These are phyloP conservation scores for Selaginella moellendorffii DNA, from an alignment of 75 land plant genomes.

Conservation along the genomic window DNA sequence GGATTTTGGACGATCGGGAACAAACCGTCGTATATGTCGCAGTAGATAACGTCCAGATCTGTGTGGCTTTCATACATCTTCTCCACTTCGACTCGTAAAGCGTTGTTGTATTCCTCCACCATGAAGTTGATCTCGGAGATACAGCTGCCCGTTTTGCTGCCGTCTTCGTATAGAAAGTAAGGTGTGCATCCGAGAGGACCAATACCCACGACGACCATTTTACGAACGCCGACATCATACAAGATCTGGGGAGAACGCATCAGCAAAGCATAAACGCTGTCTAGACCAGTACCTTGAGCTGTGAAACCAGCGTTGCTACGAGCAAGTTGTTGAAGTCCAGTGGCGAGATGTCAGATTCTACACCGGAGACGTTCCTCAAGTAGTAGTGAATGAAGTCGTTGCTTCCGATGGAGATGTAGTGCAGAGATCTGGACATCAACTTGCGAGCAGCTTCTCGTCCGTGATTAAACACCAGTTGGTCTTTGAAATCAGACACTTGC, in stretches of 20 bases:
- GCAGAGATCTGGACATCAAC: slow-evolving; percentile 35
- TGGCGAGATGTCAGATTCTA: background rate
- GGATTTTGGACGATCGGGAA: slow-evolving; percentile 43
- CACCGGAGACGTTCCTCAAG: slow-evolving; percentile 32
- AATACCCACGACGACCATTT: slow-evolving; percentile 47
- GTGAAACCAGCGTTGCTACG: background rate
- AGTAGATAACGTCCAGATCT: slow-evolving; percentile 36
- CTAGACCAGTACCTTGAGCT: slow-evolving; percentile 7
- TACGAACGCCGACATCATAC: slow-evolving; percentile 34
- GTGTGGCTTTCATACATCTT: slow-evolving; percentile 31
- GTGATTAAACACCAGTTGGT: slow-evolving; percentile 28
- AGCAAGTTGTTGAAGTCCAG: slow-evolving; percentile 6
- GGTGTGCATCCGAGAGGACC: slow-evolving; percentile 70
- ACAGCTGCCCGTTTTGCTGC: slow-evolving; percentile 36
- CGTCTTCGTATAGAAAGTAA: slow-evolving; percentile 37
- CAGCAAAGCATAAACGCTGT: no score
- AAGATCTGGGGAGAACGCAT: slow-evolving; percentile 58
- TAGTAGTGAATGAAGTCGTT: slow-evolving; percentile 79
- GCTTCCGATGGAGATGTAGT: slow-evolving; percentile 60
- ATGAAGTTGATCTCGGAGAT: slow-evolving; percentile 42
- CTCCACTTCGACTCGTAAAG: slow-evolving; percentile 29
- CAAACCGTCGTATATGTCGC: slow-evolving; percentile 44
- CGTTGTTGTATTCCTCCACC: slow-evolving; percentile 45
- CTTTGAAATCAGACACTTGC: slow-evolving; percentile 27
- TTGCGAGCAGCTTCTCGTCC: slow-evolving; percentile 30